Base-by-base conservation (phyloP, 129 eudicot genomes). In the Apium graveolens region DNA sequence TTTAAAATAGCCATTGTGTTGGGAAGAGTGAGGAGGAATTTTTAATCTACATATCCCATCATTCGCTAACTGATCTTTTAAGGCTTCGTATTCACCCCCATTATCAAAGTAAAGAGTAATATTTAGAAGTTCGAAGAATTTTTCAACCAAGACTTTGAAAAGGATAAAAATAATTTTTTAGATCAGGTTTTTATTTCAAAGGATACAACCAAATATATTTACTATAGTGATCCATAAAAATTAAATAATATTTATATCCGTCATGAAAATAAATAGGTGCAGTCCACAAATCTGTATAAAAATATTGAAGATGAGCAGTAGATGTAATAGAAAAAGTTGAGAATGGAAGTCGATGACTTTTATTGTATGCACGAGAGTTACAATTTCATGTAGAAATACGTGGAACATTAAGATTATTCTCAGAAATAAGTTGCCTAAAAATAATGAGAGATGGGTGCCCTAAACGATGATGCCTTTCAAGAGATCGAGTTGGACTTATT, bases 311-410 rank as follows among this genome's bases (percentile, higher is more conserved):
- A 7, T 42, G 66, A 9, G 42, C 51, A 0, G 71, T 12, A 76
- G 48, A 32, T 32, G 79, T 32, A 18, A 29, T 32, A 1, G 42
- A 17, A 10, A 72, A 63, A 5, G 14, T 21, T 1, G 32, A 6
- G 29, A 78, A 78, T 5, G 80, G 55, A 2, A 62, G 38, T 5
- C 27, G 37, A 27, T 78, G 80, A 63, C 80, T 78, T 53, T 78
- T 63, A 51, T 31, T 78, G 60, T 17, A 78, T 20, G 5, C 21
- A 53, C 70, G 55, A 17, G 79, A 11, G 10, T 76, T 76, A 55
- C 79, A 76, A 53, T 53, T 5, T 3, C 26, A 43, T 32, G 62
- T 34, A 5, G 53, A 45, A 26, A 75, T 45, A 18, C 26, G 18
- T 17, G 63, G 0, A 11, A 75, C 53, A 42, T 7, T 45, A 27